These are phyloP conservation scores for Aspergillus ellipticus DNA, from an alignment of 495 filamentous ascomycete genomes.

Conservation along the genomic window DNA sequence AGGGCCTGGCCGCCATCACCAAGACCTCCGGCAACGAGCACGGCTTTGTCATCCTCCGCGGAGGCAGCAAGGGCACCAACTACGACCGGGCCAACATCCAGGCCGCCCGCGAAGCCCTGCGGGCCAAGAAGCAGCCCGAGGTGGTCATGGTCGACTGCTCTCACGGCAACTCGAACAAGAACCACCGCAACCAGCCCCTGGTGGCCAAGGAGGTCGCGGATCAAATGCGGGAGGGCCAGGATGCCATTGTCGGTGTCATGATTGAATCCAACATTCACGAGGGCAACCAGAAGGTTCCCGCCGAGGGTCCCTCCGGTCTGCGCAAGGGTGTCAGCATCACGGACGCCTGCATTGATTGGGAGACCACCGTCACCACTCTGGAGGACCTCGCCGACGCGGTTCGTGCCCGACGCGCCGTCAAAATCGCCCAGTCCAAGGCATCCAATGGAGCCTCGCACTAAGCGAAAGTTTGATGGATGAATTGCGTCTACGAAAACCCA, in stretches of 20 bases:
- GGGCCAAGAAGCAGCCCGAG: slow-evolving; percentile 80
- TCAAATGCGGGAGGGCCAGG: slow-evolving; percentile 83
- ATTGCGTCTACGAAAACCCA: neutral
- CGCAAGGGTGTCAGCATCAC: slow-evolving; percentile 96
- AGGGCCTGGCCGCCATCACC: slow-evolving; percentile 92
- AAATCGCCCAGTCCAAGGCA: slow-evolving; percentile 26
- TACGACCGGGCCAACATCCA: slow-evolving; percentile 82
- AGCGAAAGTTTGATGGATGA: neutral
- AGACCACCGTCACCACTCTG: slow-evolving; percentile 78
- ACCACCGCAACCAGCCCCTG: slow-evolving; percentile 82
- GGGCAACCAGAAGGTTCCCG: slow-evolving; percentile 89
- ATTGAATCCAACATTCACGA: slow-evolving; percentile 98
- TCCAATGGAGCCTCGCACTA: slow-evolving; percentile 29
- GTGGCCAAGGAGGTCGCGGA: slow-evolving; percentile 79
- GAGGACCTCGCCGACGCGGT: slow-evolving; percentile 85
- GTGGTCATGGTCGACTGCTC: slow-evolving; percentile 98
- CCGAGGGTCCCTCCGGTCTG: slow-evolving; percentile 71
- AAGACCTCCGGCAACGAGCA: slow-evolving; percentile 90
- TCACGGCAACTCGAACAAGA: slow-evolving; percentile 69
- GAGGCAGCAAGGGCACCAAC: slow-evolving; percentile 91
- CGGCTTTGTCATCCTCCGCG: slow-evolving; percentile 92
- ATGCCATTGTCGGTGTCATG: slow-evolving; percentile 92
- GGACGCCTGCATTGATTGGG: slow-evolving; percentile 96
- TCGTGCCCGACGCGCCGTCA: slow-evolving; percentile 58
- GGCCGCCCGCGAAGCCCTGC: slow-evolving; percentile 71